Evolutionary conservation across 2,329 filamentous ascomycete species (phyloP), one percentile per base, ranked within the genome.

Genomic region (Xylaria arbuscula): DNA sequence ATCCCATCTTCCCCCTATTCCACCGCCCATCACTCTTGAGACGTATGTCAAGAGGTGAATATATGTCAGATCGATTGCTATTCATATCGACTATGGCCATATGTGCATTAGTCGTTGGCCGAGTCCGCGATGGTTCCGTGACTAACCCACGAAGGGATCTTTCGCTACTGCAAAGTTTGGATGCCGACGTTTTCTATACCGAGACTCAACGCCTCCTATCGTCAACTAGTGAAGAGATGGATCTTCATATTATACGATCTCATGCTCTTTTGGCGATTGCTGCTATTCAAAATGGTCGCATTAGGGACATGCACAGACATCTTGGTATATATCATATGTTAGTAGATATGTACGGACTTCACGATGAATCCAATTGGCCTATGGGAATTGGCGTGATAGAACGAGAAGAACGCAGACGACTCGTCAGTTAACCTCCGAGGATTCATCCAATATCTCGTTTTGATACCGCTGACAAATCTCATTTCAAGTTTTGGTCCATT

Each of bases 281-380:
- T 19, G 47, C 63, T 38, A 61, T 66, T 17, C 63, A 66, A 38
- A 66, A 66, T 48, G 48, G 63, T 8, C 55, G 63, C 19, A 66
- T 47, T 8, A 54, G 34, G 47, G 56, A 61, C 15, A 10, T 66
- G 36, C 63, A 66, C 22, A 48, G 28, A 28, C 56, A 60, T 66
- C 47, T 66, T 13, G 56, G 56, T 19, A 66, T 55, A 17, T 66
- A 66, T 48, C 56, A 66, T 38, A 61, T 61, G 63, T 38, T 66
- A 24, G 50, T 66, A 10, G 63, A 66, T n/a, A 66, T 66, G 56
- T 54, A 66, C 50, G 63, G 63, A 9, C 63, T 66, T 56, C 63
- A 66, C 32, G 63, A 66, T 24, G 63, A 66, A 36, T 53, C 56
- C 38, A 66, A 66, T n/a, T 66, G 63, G 63, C 56, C 63, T 34